These are phyloP conservation scores for Metschnikowia picachoensis DNA, from an alignment of 805 yeast species.

Conservation along the genomic window DNA sequence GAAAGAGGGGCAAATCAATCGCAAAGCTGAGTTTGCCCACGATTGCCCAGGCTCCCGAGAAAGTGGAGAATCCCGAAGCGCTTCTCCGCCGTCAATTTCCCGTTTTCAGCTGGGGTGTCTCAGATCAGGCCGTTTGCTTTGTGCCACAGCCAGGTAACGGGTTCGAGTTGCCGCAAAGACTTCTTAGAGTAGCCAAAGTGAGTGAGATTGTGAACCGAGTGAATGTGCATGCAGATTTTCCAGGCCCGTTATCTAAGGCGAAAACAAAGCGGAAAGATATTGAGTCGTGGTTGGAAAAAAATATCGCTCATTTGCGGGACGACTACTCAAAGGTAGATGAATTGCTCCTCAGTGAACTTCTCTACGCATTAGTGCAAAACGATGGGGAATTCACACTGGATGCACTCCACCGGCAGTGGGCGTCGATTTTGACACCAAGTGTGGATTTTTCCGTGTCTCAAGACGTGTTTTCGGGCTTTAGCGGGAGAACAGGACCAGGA, in stretches of 20 bases:
- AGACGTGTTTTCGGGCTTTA: conserved; percentile 4
- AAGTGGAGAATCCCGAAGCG: conserved; percentile 49
- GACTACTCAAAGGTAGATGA: conserved; percentile 19
- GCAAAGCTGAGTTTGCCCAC: conserved; percentile 9
- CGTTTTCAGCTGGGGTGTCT: conserved; percentile 57
- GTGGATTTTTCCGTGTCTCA: conserved; percentile 32
- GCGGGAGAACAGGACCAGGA: conserved; percentile 2
- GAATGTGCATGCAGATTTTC: conserved; percentile 41
- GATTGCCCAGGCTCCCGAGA: conserved; percentile 9
- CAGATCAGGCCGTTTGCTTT: conserved; percentile 27
- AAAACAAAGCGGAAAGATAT: conserved; percentile 65
- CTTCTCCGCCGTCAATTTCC: conserved; percentile 67
- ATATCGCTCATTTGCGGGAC: conserved; percentile 17
- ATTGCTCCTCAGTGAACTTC: conserved; percentile 29
- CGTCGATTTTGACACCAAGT: conserved; percentile 41
- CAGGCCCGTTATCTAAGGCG: conserved; percentile 60
- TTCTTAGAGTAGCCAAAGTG: conserved; percentile 33
- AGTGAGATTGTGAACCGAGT: conserved; percentile 21
- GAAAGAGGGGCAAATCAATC: conserved; percentile 12
- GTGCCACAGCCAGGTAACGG: conserved; percentile 25
- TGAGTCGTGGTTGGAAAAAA: conserved; percentile 52
- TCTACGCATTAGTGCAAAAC: conserved; percentile 23
- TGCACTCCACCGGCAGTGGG: conserved; percentile 30
- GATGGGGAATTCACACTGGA: conserved; percentile 30
- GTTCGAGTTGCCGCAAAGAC: conserved; percentile 27